Evolutionary conservation across 441 rosid species (phyloP).

Genomic region (Macaranga tanarius): DNA sequence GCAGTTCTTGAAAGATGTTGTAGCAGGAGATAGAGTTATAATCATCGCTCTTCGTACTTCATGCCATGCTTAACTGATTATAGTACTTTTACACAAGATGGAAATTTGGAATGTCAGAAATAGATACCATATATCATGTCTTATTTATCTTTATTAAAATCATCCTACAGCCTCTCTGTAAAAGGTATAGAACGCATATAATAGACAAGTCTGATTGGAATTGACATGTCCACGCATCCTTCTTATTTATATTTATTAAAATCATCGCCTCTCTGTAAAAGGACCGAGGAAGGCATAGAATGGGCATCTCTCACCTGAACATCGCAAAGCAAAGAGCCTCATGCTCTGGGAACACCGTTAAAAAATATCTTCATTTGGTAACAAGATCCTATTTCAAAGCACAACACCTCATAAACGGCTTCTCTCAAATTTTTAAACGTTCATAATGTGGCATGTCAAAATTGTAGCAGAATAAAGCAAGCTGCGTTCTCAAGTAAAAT

Average conservation of each 20-base stretch:
- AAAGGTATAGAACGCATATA: background rate
- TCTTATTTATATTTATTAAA: background rate
- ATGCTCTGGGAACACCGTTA: background rate
- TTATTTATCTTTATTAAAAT: background rate
- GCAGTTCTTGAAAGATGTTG: background rate
- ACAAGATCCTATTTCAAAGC: background rate
- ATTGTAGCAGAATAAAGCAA: conserved; percentile 4
- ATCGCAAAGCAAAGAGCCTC: background rate
- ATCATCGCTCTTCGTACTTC: background rate
- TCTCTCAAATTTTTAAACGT: background rate
- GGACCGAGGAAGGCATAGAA: background rate
- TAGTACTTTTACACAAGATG: background rate
- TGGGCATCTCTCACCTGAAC: background rate
- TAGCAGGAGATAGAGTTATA: background rate
- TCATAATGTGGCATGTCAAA: background rate
- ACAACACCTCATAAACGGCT: background rate
- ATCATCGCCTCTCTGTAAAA: too few relatives aligned
- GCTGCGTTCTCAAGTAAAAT: background rate
- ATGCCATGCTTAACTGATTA: background rate
- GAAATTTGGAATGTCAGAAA: background rate
- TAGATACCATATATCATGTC: background rate
- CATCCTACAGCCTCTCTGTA: background rate
- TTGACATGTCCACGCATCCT: background rate
- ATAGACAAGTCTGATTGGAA: background rate
- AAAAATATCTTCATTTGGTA: background rate